These are phyloP conservation scores for Arthrinium phaeospermum DNA, from an alignment of 2,329 filamentous ascomycete species.

Conservation along the genomic window DNA sequence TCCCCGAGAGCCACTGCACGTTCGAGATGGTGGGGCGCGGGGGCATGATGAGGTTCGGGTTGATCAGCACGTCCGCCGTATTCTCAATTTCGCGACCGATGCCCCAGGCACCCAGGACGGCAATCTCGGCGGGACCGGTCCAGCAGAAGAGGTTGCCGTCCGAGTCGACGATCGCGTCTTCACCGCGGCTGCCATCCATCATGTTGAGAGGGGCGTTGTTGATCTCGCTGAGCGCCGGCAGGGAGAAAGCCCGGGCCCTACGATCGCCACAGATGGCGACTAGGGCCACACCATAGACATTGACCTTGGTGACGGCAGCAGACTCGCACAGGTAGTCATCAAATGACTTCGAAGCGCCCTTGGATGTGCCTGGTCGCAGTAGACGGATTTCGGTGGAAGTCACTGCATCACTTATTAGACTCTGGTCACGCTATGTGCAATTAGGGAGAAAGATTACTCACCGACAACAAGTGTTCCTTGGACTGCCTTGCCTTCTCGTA, in stretches of 20 bases:
- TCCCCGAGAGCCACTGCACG: slow-evolving; percentile 95
- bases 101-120: slow-evolving; percentile 85
- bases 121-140: slow-evolving; percentile 86
- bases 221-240: slow-evolving; percentile 89
- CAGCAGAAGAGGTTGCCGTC: slow-evolving; percentile 87
- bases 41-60: slow-evolving; percentile 75
- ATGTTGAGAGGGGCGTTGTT: slow-evolving; percentile 69
- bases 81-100: slow-evolving; percentile 68
- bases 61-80: slow-evolving; percentile 76
- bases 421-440: not conserved
- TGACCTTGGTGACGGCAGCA: slow-evolving; percentile 76
- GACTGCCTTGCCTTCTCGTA: slow-evolving; percentile 76
- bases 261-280: slow-evolving; percentile 87
- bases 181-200: slow-evolving; percentile 75
- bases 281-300: slow-evolving; percentile 77
- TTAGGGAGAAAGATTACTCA: slow-evolving; percentile 42
- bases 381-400: slow-evolving; percentile 79
- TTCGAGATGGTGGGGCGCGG: slow-evolving; percentile 92
- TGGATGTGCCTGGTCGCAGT: slow-evolving; percentile 82
- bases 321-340: slow-evolving; percentile 83
- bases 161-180: slow-evolving; percentile 72
- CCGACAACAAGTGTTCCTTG: slow-evolving; percentile 82
- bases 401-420: slow-evolving; percentile 45
- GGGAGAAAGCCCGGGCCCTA: slow-evolving; percentile 77
- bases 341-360: slow-evolving; percentile 92